A percentile compares a stretch with the other conserved stretches of the same genome.
These are phyloP conservation scores for Venturiaceae sp. DNA, from an alignment of 2,329 filamentous ascomycete genomes.

Conservation along the genomic window DNA sequence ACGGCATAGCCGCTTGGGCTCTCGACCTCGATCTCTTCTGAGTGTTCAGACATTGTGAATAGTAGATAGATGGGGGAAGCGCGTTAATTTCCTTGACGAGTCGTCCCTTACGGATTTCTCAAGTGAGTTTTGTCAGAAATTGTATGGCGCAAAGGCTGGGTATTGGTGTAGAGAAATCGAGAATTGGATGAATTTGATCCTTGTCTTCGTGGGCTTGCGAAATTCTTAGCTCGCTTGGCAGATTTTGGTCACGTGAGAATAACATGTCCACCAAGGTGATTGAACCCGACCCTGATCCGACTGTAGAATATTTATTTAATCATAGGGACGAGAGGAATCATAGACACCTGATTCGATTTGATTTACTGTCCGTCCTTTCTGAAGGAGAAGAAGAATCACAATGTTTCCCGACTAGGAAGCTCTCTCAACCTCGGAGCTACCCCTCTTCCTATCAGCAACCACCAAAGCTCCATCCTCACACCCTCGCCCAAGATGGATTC, in stretches of 20 bases:
- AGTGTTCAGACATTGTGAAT: conserved; percentile 72
- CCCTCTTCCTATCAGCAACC: background rate
- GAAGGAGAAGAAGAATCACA: too few relatives aligned
- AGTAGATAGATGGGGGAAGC: conserved; percentile 1
- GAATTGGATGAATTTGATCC: too few relatives aligned
- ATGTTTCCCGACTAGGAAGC: too few relatives aligned
- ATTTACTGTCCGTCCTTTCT: too few relatives aligned
- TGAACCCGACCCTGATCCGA: too few relatives aligned
- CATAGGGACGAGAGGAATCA: too few relatives aligned
- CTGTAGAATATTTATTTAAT: too few relatives aligned
- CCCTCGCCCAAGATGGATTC: background rate
- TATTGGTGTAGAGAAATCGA: background rate
- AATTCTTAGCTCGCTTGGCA: too few relatives aligned
- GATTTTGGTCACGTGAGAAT: too few relatives aligned
- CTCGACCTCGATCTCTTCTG: conserved; percentile 75
- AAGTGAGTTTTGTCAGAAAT: conserved; percentile 11
- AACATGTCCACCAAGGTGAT: too few relatives aligned
- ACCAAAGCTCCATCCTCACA: background rate
- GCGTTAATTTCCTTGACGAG: conserved; percentile 10
- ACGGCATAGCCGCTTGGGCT: conserved; percentile 64
- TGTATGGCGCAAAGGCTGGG: background rate
- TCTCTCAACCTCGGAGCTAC: background rate
- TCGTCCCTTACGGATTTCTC: conserved; percentile 11
- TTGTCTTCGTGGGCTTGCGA: background rate
- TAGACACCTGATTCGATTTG: too few relatives aligned